Evolutionary conservation across 306 rosid genomes (phyloP), one percentile per base, ranked within the genome.

Genomic region (Glycine soja): DNA sequence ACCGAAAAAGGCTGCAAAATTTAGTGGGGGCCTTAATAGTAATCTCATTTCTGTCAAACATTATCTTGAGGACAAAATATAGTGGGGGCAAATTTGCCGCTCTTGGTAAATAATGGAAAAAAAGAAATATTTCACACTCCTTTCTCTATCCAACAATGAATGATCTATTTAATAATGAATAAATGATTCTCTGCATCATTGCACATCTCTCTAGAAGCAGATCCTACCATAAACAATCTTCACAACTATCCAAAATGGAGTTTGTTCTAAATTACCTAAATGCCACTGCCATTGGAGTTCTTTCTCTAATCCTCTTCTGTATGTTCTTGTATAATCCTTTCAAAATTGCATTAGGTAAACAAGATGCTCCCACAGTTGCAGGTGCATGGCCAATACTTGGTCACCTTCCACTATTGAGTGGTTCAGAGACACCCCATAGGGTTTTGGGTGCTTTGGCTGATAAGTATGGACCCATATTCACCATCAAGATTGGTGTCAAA

Each of bases 361-460:
- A 42, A 56, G 85, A 53, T 38, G 54, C 76, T 1, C 84, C 86
- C 2, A 32, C 5, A n/a, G 76, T 69, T 0, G 1, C 18, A 9
- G 86, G 82, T 24, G 86, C 86, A 3, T 79, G 86, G 89, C 84
- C 89, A 16, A 47, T 79, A 32, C 53, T 86, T 8, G 86, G 86
- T 45, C 88, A 86, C 16, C 72, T 86, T 3, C 75, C 40, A 2
- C 12, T 82, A 2, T 14, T 82, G 2, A 53, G 52, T 8, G 50
- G 76, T 8, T 4, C 57, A 47, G n/a, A 78, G 9, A 53, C 80
- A 45, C 79, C 58, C 5, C 84, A 80, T 7, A 71, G 11, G 64
- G 11, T 59, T 2, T 51, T 86, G 15, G 85, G 83, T 34, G n/a
- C 78, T 9, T 50, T 86, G 8, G 85, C 85, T 3, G 87, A 86